Percentiles rank a stretch among this genome's conserved stretches.
These are phyloP conservation scores for Pseudoperonospora humuli DNA, from an alignment of 352 stramenopile genomes.

Conservation along the genomic window DNA sequence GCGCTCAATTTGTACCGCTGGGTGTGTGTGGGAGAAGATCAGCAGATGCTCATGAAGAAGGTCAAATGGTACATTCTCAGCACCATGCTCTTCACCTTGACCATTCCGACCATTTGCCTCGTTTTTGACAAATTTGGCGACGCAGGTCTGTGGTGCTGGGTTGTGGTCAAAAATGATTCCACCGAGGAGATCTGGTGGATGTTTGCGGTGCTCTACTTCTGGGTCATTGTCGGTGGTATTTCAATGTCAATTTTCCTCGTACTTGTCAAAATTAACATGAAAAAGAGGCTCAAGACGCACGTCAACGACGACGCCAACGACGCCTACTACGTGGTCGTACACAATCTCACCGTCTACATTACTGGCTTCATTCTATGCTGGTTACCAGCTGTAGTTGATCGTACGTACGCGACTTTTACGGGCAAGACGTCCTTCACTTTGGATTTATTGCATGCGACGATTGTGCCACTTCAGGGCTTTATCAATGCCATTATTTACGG, in stretches of 20 bases:
- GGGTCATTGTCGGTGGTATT: constrained; percentile 52
- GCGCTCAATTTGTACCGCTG: constrained; percentile 75
- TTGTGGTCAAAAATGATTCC: constrained; percentile 41
- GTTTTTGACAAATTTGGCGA: constrained; percentile 61
- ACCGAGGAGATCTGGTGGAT: constrained; percentile 66
- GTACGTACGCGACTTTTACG: constrained; percentile 52
- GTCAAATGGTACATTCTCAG: constrained; percentile 75
- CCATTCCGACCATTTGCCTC: constrained; percentile 41
- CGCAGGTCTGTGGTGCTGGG: constrained; percentile 71
- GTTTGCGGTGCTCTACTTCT: constrained; percentile 62
- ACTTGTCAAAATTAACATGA: constrained; percentile 74
- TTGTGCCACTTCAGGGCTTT: constrained; percentile 78
- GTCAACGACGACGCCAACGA: constrained; percentile 68
- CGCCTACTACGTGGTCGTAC: constrained; percentile 72
- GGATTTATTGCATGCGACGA: constrained; percentile 63
- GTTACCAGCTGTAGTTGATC: constrained; percentile 57
- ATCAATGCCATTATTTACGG: constrained; percentile 83
- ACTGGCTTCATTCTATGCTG: constrained; percentile 75
- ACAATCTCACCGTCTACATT: constrained; percentile 82
- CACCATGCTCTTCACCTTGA: constrained; percentile 51
- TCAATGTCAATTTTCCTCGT: constrained; percentile 57
- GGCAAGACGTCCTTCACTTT: constrained; percentile 48
- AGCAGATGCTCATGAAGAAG: constrained; percentile 73
- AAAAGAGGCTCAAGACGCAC: constrained; percentile 57
- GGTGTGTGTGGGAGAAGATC: constrained; percentile 76